These are phyloP conservation scores for Trifolium dubium DNA, from an alignment of 306 rosid species.

Conservation along the genomic window DNA sequence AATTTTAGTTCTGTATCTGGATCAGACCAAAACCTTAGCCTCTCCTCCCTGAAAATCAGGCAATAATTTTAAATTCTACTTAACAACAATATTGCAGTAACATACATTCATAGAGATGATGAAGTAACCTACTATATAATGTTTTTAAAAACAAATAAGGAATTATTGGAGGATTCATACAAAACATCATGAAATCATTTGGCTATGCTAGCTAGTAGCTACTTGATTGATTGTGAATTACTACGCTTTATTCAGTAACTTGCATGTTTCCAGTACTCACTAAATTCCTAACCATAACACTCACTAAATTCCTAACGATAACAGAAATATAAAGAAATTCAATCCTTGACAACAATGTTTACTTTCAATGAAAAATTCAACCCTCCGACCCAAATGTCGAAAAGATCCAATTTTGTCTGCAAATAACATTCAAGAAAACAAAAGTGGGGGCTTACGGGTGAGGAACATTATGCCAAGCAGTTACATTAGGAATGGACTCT, in stretches of 20 bases:
- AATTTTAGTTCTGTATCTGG: conserved; percentile 89
- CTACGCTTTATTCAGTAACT: neutral
- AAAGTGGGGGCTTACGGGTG: conserved; percentile 67
- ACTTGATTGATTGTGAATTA: neutral
- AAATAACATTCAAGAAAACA: conserved; percentile 29
- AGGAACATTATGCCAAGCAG: conserved; percentile 97
- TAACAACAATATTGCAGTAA: conserved; percentile 15
- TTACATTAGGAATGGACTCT: conserved; percentile 63
- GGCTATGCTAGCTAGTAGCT: conserved; percentile 14
- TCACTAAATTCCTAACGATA: too few relatives aligned
- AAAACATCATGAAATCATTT: neutral
- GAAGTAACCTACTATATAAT: neutral
- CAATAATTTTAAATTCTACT: conserved; percentile 22
- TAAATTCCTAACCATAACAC: too few relatives aligned
- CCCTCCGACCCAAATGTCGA: neutral
- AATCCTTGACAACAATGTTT: neutral
- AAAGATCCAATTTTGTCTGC: neutral
- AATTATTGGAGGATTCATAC: neutral
- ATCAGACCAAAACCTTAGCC: conserved; percentile 98
- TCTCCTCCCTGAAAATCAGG: conserved; percentile 81
- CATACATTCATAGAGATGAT: neutral
- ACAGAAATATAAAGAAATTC: neutral
- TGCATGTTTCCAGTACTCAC: too few relatives aligned
- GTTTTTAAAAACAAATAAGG: neutral
- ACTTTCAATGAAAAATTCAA: neutral